Conservation (phyloP, 441 rosid genomes). For the Geranium incanum region DNA sequence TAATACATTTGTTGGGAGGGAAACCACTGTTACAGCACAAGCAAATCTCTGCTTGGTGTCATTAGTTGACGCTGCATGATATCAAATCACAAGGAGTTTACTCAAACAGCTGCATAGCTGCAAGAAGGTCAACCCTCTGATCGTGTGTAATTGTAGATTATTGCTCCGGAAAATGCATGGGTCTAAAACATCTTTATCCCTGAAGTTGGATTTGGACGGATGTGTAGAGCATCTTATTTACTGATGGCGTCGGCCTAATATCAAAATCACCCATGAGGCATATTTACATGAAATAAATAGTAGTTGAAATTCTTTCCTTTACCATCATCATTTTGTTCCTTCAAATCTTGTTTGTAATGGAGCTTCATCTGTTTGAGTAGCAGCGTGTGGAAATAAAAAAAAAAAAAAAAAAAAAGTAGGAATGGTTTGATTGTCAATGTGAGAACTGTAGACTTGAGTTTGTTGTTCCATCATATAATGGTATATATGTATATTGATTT, state of each 20-base stretch:
- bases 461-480: slow-evolving; percentile 16
- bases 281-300: slow-evolving; percentile 19
- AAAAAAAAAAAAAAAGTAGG: no score
- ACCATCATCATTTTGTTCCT: slow-evolving; percentile 14
- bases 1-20: background rate
- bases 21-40: slow-evolving; percentile 10
- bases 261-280: slow-evolving; percentile 13
- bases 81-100: slow-evolving; percentile 17
- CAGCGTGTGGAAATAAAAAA: slow-evolving; percentile 17
- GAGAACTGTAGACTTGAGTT: slow-evolving; percentile 16
- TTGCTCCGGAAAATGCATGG: slow-evolving; percentile 1
- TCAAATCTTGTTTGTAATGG: slow-evolving; percentile 2
- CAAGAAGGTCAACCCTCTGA: slow-evolving; percentile 13
- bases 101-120: slow-evolving; percentile 11
- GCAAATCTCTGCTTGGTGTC: slow-evolving; percentile 11
- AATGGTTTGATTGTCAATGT: slow-evolving; percentile 30
- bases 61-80: slow-evolving; percentile 1
- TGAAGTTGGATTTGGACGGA: slow-evolving; percentile 18
- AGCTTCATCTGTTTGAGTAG: slow-evolving; percentile 20
- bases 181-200: slow-evolving; percentile 2
- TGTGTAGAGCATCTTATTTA: slow-evolving; percentile 24
- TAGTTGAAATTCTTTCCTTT: slow-evolving; percentile 28
- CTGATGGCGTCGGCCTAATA: background rate
- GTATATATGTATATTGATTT: background rate
- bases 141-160: slow-evolving; percentile 25